These are phyloP conservation scores for Bruguiera gymnorhiza DNA, from an alignment of 345 rosid genomes.

Conservation along the genomic window DNA sequence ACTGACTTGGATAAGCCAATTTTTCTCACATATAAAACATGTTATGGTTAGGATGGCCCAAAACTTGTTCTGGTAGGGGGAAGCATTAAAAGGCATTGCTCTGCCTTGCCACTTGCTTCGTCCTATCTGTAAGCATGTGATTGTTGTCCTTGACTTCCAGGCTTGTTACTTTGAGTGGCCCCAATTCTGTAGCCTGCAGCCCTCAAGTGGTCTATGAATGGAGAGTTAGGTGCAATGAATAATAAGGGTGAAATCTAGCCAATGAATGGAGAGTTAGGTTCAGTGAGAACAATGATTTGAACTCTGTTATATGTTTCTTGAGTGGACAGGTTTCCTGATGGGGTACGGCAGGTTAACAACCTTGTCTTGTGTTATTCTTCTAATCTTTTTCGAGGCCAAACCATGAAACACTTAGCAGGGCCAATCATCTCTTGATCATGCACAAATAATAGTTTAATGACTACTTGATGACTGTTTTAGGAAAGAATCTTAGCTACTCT, in stretches of 20 bases:
- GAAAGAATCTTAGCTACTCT: background rate
- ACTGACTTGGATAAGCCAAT: background rate
- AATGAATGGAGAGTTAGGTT: conserved; percentile 30
- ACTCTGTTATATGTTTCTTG: conserved; percentile 21
- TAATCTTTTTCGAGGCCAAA: background rate
- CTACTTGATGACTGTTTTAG: background rate
- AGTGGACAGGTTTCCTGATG: conserved; percentile 10
- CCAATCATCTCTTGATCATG: background rate
- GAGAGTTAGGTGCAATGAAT: too few species aligned
- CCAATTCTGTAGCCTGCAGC: conserved; percentile 11
- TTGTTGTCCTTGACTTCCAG: conserved; percentile 25
- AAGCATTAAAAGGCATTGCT: conserved; percentile 23
- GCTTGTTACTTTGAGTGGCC: conserved; percentile 29
- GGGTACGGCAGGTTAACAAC: conserved; percentile 1
- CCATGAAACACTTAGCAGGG: background rate
- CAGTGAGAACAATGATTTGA: conserved; percentile 18
- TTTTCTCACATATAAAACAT: conserved; percentile 11
- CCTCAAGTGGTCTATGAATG: too few species aligned
- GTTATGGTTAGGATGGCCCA: conserved; percentile 2
- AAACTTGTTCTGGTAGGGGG: conserved; percentile 34
- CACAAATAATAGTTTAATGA: background rate
- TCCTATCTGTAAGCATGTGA: conserved; percentile 19
- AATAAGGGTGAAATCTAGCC: conserved; percentile 3
- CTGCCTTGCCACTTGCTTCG: conserved; percentile 19
- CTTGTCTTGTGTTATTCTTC: background rate